Base-by-base conservation (phyloP, 495 filamentous ascomycete genomes). In the Acidomyces sp. region DNA sequence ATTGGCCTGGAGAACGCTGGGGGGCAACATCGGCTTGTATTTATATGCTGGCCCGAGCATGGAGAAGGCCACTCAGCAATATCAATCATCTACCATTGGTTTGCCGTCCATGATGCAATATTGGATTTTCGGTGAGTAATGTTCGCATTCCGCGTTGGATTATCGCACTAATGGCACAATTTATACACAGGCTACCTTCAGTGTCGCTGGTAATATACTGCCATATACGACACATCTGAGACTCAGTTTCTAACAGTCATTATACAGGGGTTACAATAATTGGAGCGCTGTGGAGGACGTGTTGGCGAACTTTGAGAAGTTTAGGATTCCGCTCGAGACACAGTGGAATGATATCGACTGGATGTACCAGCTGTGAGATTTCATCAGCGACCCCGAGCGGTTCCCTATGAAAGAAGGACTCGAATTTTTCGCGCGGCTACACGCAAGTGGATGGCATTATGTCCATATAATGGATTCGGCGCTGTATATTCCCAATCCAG, bases 341-440 rank as follows among this genome's bases (percentile, higher is more conserved):
- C n/a, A n/a, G n/a, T n/a, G 45, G 45, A 49, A 45, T 37, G 46
- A 49, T 18, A 23, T 49, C 18, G 41, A 49, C 19, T n/a, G n/a
- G n/a, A 29, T 39, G n/a, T 45, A 39, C 21, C 11, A 39, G 2
- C 70, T 74, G 39, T 41, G 45, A 11, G 34, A 49, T 33, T 52
- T 52, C 39, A 48, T 39, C 3, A 44, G 44, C 23, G 49, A 30
- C 25, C 9, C 25, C 9, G 15, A 17, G 4, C 39, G 21, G 4
- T 52, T 27, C 31, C 49, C 49, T 6, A 25, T 20, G 4, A 17
- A 3, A 2, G 35, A 2, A 6, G 16, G 39, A 13, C 42, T 32
- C 11, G 45, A 23, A 1, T 48, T 46, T 22, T 20, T 52, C 19
- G 39, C 17, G 12, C 5, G 10, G 10, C 33, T 52, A 24, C 37